Evolutionary conservation across 169 alveolate species (phyloP), one percentile per base, ranked within the genome.

Genomic region (Plasmodium blacklocki): DNA sequence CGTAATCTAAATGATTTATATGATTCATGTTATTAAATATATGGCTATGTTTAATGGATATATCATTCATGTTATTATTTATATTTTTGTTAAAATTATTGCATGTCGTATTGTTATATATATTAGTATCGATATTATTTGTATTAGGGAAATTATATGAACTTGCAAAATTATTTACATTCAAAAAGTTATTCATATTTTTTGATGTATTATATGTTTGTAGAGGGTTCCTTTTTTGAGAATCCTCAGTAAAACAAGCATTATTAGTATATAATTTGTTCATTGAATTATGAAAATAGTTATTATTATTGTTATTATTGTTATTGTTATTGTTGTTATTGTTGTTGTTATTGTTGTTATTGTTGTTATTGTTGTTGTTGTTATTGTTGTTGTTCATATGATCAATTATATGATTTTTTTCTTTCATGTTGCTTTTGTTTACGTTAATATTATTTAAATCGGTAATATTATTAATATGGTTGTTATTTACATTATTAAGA

Each of bases 21-120:
- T 62, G 39, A 68, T 67, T 45, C 39, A n/a, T 63, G n/a, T 62
- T 26, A 32, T 32, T 39, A 62, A 43, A 18, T 32, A 6, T 52
- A 49, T 39, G 43, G 19, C 2, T 45, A 29, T 58, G 11, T 32
- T 60, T 49, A 43, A 21, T 50, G 4, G 23, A 15, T 21, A 50
- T 56, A 50, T 50, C 18, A 58, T 47, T 64, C 0, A 64, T 26
- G 15, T 73, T 45, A n/a, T 23, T 47, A 32, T 58, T 43, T 47
- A 73, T 11, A n/a, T 54, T 56, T 23, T 9, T 73, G 70, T 52
- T 26, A 1, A 73, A 21, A 43, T 11, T 73, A 63, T 62, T 47
- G 6, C 68, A 52, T 11, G 11, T 2, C 1, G 43, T 14, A 62
- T 56, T 0, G 29, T 62, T 23, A 23, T 62, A 21, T 62, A 23